Evolutionary conservation across 768 basidiomycete species (phyloP), one percentile per base, ranked within the genome.

Genomic region (Macrolepiota dolichaula): DNA sequence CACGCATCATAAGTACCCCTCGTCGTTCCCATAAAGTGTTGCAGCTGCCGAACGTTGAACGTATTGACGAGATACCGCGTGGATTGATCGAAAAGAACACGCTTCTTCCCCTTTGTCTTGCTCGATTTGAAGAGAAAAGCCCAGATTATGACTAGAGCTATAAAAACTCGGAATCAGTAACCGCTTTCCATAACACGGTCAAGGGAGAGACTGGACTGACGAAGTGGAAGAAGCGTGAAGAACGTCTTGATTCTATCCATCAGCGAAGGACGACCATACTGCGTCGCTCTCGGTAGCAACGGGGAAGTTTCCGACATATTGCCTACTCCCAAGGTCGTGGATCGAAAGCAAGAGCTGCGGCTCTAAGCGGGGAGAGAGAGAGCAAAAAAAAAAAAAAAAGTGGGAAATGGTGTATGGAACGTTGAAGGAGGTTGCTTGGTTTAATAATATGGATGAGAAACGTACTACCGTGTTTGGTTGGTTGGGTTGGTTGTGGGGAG

Each of bases 401-500:
- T 27, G 22, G 25, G 15, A 38, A 59, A 50, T 22, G 36, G 13
- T 36, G 37, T 13, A 2, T 22, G 32, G 22, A 11, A 9, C 17
- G 46, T 24, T 50, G 15, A 50, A 38, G 24, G 49, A 50, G 29
- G 35, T 24, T 15, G 35, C 22, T 51, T 36, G 46, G 24, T 47
- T 58, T 58, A 58, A 58, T 37, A 58, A 58, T 58, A 49, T 12
- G 36, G 44, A 58, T 58, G 57, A 29, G 57, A 58, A 58, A 38
- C 5, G 37, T 13, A 38, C 47, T 24, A 7, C 27, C 46, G 13
- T 50, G 13, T 37, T 58, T 50, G 29, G 57, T 35, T 38, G 47
- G n/a, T n/a, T 24, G 36, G 57, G 29, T 32, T 32, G 29, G 29
- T 32, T 32, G 29, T 32, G 29, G 29, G 7, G 47, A 47, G 55